Evolutionary conservation across 2,329 filamentous ascomycete genomes (phyloP), one percentile per base, ranked within the genome.

Genomic region (Rhynchosporium agropyri): DNA sequence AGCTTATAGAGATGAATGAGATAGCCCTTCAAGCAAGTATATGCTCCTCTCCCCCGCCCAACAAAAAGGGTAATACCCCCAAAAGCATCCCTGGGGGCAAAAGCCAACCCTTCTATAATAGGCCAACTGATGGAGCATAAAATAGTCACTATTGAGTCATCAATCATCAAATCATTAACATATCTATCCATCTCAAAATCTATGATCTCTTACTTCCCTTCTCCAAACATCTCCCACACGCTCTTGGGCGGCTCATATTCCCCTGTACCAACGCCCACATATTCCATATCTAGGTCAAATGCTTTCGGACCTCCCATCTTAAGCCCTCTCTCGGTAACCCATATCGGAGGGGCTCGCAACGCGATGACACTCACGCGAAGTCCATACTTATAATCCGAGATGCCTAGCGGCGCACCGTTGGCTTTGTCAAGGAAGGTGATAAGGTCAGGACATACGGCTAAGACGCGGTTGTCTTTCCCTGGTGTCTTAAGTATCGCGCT

Each of bases 301-400:
- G 73, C 76, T 60, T 70, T 68, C 2, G 78, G 78, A 0, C 78
- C 78, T 43, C 78, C 78, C 58, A 79, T 69, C 43, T 74, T 71
- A 61, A 80, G 65, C 0, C 77, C 78, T 56, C 72, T 68, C 55
- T 74, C 64, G 5, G 72, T 75, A 5, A 66, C 81, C 82, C 82
- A 84, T 10, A 82, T 67, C 0, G 81, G 80, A 62, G 81, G 80
- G 1, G 80, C 78, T 2, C 80, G 75, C 38, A 84, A 72, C 0
- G 76, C 81, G 63, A 84, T 79, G 0, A 84, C 81, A 38, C 72
- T 79, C 0, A 84, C 81, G 3, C 77, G 74, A 2, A 84, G 66
- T 0, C 82, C 82, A 60, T 83, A 84, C 9, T 81, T 76, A 36
- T 82, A 72, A 29, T 83, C 81, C 13, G 79, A 78, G 0, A 81